A percentile compares a stretch with the other conserved stretches of the same genome.
Evolutionary conservation across 2,329 filamentous ascomycete species (phyloP).

Genomic region (Pseudocercospora fuligena): DNA sequence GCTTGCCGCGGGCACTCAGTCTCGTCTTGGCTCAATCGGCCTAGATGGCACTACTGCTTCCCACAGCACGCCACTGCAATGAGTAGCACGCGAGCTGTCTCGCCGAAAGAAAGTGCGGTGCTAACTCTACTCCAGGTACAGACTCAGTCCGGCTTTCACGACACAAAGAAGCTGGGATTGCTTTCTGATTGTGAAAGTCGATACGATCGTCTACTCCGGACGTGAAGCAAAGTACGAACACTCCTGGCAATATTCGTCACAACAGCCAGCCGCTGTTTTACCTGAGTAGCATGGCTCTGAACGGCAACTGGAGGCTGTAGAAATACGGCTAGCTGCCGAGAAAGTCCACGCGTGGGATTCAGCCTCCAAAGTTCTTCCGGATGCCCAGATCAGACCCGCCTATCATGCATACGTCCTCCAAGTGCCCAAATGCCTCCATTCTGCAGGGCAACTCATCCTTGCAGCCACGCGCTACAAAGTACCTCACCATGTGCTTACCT

Average conservation of each 20-base stretch:
- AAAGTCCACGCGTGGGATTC: not conserved
- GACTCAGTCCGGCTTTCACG: not conserved
- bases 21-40: not conserved
- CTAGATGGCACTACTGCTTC: not conserved
- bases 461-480: constrained; percentile 1
- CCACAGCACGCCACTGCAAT: not conserved
- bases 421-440: not conserved
- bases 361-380: constrained; percentile 8
- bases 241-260: not conserved
- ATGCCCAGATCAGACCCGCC: not conserved
- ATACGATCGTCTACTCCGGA: too few relatives aligned
- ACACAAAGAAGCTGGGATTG: not conserved
- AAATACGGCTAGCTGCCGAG: not conserved
- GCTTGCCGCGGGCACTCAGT: not conserved
- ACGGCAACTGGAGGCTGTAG: not conserved
- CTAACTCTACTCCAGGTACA: not conserved
- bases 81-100: not conserved
- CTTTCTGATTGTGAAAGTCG: too few relatives aligned
- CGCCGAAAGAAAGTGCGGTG: not conserved
- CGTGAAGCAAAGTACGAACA: not conserved
- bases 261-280: too few relatives aligned
- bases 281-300: not conserved
- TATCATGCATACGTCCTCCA: constrained; percentile 2
- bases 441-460: constrained; percentile 9
- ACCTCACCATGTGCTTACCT: constrained; percentile 2